Base-by-base conservation (phyloP, 129 eudicot species). In the Artemisia tridentata region DNA sequence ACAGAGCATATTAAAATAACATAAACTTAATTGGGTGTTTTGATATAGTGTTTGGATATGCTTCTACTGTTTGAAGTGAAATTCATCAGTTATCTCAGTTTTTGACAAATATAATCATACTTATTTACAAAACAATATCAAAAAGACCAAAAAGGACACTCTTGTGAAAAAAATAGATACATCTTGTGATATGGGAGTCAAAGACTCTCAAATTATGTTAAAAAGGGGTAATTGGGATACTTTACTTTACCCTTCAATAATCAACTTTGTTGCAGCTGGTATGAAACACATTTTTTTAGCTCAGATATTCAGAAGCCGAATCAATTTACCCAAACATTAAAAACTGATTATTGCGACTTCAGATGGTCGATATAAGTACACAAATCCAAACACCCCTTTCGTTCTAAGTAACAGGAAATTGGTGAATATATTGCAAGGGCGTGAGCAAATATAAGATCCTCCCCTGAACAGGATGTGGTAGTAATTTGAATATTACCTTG, bases 401-500 rank as follows among this genome's bases (percentile, higher is more conserved):
- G 4, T 17, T 38, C 45, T 11, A 34, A 55, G 45, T 45, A 38
- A 65, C 34, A 45, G 16, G 5, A 45, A 49, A 31, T 11, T 65
- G 20, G 38, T 58, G 19, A 58, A 25, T 31, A 52, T 48, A 45
- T 63, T 65, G 38, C 27, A 66, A n/a, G 27, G 23, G 50, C 15
- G 19, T 61, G 56, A 69, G 47, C 59, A 69, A 41, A 38, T 8
- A 38, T 2, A 38, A 38, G 9, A 38, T 38, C 45, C 45, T 7
- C 45, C 11, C 11, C 45, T 38, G 10, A 38, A 38, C 45, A 7
- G 11, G 45, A 38, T 38, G 10, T 38, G 45, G 45, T 38, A 38
- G 78, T 60, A 19, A 65, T 43, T 27, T 41, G 25, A 73, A 45
- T 41, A 25, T 79, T 91, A 91, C 97, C 85, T 68, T 64, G 41